phyloP scores from a whole-genome alignment of 371 early-diverging fungal genomes.

The Mucor piriformis region DNA sequence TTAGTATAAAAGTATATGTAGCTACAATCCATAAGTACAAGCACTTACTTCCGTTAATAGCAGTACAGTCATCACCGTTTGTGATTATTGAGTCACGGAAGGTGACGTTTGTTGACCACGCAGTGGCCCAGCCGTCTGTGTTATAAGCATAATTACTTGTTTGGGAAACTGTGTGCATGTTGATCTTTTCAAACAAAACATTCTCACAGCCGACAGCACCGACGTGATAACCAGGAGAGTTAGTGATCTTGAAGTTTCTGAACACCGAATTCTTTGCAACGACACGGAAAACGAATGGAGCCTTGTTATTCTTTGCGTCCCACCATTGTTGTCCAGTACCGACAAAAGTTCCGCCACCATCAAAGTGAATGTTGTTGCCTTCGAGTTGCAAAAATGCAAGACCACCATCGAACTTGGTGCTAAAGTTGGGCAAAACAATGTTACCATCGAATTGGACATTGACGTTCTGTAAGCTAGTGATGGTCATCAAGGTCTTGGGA shows the following conservation, averaged over 20 bases:
- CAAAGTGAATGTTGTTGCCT: constrained; percentile 32
- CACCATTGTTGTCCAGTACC: constrained; percentile 43
- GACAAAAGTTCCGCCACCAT: constrained; percentile 22
- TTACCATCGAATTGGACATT: constrained; percentile 34
- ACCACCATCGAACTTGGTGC: constrained; percentile 28
- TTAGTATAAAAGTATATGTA: too few relatives aligned
- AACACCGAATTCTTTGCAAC: constrained; percentile 36
- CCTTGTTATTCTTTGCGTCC: constrained; percentile 33
- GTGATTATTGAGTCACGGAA: constrained; percentile 26
- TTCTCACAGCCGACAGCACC: constrained; percentile 30
- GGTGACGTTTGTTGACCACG: constrained; percentile 28
- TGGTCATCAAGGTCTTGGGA: constrained; percentile 21
- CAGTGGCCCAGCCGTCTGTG: constrained; percentile 40
- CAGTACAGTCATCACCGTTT: constrained; percentile 40
- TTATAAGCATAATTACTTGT: constrained; percentile 30
- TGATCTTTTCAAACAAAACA: constrained; percentile 30
- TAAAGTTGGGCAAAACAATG: constrained; percentile 28
- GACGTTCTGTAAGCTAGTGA: constrained; percentile 28
- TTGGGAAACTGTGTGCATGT: constrained; percentile 29
- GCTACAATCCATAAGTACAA: too few relatives aligned
- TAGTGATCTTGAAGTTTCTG: constrained; percentile 32
- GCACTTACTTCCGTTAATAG: constrained; percentile 32
- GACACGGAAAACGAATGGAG: constrained; percentile 35
- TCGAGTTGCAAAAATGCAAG: constrained; percentile 28
- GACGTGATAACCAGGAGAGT: constrained; percentile 37